These are phyloP conservation scores for Akebia trifoliata DNA, from an alignment of 164 flowering plant genomes.

Conservation along the genomic window DNA sequence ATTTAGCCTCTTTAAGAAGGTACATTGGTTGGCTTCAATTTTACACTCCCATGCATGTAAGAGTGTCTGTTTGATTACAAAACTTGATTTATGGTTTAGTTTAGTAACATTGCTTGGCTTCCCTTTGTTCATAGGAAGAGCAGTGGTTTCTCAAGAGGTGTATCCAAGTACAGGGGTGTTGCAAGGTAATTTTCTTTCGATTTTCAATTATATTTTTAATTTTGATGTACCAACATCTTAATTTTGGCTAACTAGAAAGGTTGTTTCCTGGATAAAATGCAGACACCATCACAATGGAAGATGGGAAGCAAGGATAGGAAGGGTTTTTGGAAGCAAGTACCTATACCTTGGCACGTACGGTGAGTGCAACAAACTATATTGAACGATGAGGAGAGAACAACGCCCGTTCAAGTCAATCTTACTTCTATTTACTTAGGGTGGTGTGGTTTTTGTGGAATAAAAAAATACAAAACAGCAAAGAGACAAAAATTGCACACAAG, in stretches of 20 bases:
- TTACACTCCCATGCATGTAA: too few species aligned
- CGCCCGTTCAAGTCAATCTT: too few species aligned
- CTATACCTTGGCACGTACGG: constrained; percentile 65
- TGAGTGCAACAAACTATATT: constrained; percentile 16
- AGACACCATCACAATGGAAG: constrained; percentile 71
- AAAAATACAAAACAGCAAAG: too few species aligned
- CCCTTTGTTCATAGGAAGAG: constrained; percentile 35
- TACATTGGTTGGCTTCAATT: too few species aligned
- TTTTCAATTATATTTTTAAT: too few species aligned
- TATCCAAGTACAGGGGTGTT: constrained; percentile 59
- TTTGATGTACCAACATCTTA: too few species aligned
- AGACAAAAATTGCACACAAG: too few species aligned
- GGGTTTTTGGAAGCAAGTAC: constrained; percentile 75
- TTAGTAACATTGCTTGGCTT: not conserved
- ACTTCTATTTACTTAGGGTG: not conserved
- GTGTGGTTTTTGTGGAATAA: too few species aligned
- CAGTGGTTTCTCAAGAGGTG: constrained; percentile 71
- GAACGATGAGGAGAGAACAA: too few species aligned
- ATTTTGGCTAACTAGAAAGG: too few species aligned
- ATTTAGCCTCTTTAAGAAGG: constrained; percentile 58
- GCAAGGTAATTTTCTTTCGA: constrained; percentile 30
- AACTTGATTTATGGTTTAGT: not conserved
- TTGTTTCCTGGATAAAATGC: constrained; percentile 15
- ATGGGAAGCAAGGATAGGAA: constrained; percentile 80
- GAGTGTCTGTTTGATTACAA: not conserved